These are phyloP conservation scores for Lasiodiplodia hormozganensis DNA, from an alignment of 2,329 filamentous ascomycete species.

Conservation along the genomic window DNA sequence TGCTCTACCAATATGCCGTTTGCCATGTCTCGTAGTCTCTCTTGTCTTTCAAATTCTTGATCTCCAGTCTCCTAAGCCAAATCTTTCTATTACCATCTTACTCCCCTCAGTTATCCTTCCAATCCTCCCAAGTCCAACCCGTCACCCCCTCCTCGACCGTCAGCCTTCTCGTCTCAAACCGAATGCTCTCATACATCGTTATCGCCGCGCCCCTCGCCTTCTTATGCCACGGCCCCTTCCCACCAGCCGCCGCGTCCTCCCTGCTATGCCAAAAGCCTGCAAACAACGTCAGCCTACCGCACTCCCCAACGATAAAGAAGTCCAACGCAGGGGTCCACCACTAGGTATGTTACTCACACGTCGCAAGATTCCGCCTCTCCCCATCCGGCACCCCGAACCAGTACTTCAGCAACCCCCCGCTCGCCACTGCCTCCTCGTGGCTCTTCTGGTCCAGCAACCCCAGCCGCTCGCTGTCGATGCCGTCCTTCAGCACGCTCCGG, in stretches of 20 bases:
- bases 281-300: neutral
- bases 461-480: constrained; percentile 71
- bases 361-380: constrained; percentile 79
- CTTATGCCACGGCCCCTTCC: constrained; percentile 63
- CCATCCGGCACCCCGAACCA: constrained; percentile 83
- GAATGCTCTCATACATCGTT: constrained; percentile 53
- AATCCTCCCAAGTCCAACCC: constrained; percentile 60
- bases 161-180: constrained; percentile 55
- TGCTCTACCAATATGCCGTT: neutral
- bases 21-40: neutral
- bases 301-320: neutral
- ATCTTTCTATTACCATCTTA: neutral
- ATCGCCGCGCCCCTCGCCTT: constrained; percentile 58
- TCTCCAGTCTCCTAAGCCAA: neutral
- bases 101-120: constrained; percentile 26
- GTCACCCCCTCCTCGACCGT: constrained; percentile 70
- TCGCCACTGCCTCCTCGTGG: constrained; percentile 79
- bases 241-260: constrained; percentile 67
- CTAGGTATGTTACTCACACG: constrained; percentile 62
- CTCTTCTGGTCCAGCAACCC: constrained; percentile 77
- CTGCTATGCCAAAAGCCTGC: constrained; percentile 69
- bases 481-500: constrained; percentile 72
- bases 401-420: constrained; percentile 87
- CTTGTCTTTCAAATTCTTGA: neutral
- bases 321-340: neutral